Conservation (phyloP, 148 eudicot species). For the Amaranthus palmeri region DNA sequence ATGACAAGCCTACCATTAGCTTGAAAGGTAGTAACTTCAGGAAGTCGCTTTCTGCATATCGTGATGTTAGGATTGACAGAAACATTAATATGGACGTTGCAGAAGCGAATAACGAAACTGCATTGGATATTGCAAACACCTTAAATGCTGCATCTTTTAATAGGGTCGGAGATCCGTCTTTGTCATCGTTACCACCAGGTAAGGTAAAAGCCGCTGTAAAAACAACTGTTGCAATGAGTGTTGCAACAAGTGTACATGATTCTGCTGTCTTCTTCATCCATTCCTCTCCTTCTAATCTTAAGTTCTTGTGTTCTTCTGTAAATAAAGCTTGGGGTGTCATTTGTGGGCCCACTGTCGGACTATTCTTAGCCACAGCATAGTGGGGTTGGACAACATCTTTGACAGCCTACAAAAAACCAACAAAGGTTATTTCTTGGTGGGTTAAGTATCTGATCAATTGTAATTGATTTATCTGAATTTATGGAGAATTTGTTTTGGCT, state of each 20-base stretch:
- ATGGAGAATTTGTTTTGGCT: no score
- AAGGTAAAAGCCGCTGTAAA: conserved; percentile 24
- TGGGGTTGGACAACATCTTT: conserved; percentile 20
- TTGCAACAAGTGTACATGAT: conserved; percentile 25
- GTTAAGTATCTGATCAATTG: no score
- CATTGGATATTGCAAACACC: conserved; percentile 19
- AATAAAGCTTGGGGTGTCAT: conserved; percentile 22
- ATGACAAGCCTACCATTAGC: conserved; percentile 17
- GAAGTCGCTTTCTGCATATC: conserved; percentile 21
- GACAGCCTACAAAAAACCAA: conserved; percentile 6
- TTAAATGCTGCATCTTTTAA: conserved; percentile 9
- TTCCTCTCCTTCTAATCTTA: conserved; percentile 18
- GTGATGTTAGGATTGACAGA: conserved; percentile 24
- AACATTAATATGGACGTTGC: conserved; percentile 23
- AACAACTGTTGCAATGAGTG: conserved; percentile 20
- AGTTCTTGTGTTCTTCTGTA: conserved; percentile 16
- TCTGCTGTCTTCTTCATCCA: conserved; percentile 28
- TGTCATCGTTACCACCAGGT: conserved; percentile 19
- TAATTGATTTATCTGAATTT: no score
- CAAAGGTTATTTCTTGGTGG: no score
- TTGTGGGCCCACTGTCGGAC: background rate
- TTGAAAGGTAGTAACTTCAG: conserved; percentile 17
- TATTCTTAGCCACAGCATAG: conserved; percentile 15
- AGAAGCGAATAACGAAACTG: conserved; percentile 19
- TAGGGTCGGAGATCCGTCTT: conserved; percentile 7